Evolutionary conservation across 2,329 filamentous ascomycete species (phyloP), one percentile per base, ranked within the genome.

Genomic region (Pyrenophora teres): DNA sequence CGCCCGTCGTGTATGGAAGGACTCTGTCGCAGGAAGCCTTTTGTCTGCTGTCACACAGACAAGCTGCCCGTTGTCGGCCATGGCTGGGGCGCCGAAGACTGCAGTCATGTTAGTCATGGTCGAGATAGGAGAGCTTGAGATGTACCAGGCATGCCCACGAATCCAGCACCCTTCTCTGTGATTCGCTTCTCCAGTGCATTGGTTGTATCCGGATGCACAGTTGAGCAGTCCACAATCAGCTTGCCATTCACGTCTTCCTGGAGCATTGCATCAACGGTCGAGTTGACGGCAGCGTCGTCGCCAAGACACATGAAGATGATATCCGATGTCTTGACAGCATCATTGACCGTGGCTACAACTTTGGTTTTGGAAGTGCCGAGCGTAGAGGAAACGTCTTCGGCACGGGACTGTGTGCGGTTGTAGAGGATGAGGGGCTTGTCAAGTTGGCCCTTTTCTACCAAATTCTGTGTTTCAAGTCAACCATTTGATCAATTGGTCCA

Each of bases 171-270:
- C 19, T 80, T 80, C 1, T 71, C 79, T 10, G 77, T 77, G 53
- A 88, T 77, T 21, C 74, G 78, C 60, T 84, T 78, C 21, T 86
- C 86, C 3, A 90, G 74, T 21, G 79, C 79, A 54, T 89, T 83
- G 1, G 89, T 89, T 3, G 89, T 91, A 48, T 92, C 87, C 0
- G 92, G 92, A 72, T 94, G 89, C 31, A 96, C 84, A 21, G 92
- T 96, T 3, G 90, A 94, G 80, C 88, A 92, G 69, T 96, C 92
- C 27, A 96, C 82, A 60, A 96, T 87, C 13, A 94, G 78, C 76
- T 96, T 96, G 55, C 84, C 86, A 23, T 79, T 79, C 15, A 89
- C 75, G 50, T 84, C 76, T 15, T 75, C 68, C 40, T 81, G 64
- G 3, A 90, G 75, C 25, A 87, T 82, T 3, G 79, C 70, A 36